phyloP scores from a whole-genome alignment of 2,329 filamentous ascomycete species.

The Westerdykella sp. region DNA sequence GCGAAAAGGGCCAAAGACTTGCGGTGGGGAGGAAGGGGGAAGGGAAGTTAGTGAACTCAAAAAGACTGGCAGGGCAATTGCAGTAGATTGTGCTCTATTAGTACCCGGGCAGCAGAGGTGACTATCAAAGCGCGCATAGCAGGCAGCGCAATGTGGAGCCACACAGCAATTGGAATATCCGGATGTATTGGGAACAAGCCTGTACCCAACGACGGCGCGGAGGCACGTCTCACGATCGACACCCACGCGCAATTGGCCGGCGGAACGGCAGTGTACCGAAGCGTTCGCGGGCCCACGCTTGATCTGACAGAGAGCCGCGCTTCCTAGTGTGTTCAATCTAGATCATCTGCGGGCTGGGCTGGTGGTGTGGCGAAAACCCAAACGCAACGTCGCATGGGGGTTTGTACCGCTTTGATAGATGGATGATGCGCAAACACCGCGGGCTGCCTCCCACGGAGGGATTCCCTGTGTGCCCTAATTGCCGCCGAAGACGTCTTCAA shows the following conservation, averaged over 20 bases:
- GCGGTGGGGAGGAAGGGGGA: conserved; percentile 3
- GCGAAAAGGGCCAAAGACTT: conserved; percentile 1
- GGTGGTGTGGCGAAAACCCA: conserved; percentile 21
- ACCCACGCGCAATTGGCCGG: conserved; percentile 24
- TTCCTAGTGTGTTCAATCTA: conserved; percentile 22
- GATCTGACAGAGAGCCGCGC: conserved; percentile 22
- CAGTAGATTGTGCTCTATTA: conserved; percentile 35
- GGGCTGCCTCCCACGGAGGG: too few species aligned
- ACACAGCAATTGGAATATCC: conserved; percentile 29
- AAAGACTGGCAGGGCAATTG: conserved; percentile 12
- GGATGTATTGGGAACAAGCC: conserved; percentile 34
- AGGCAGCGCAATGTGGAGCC: conserved; percentile 20
- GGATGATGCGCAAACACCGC: too few species aligned
- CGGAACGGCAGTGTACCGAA: conserved; percentile 30
- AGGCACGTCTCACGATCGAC: conserved; percentile 26
- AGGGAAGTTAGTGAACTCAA: conserved; percentile 10
- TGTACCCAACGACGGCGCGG: conserved; percentile 32
- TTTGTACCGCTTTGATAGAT: too few species aligned
- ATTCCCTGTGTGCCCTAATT: conserved; percentile 12
- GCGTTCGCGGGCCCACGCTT: conserved; percentile 19
- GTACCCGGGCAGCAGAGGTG: conserved; percentile 21
- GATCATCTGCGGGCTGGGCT: conserved; percentile 17
- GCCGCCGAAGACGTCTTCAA: conserved; percentile 13
- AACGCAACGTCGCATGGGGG: conserved; percentile 5
- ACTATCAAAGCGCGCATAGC: conserved; percentile 24